Base-by-base conservation (phyloP, 257 asterid species). In the Nicotiana sylvestris region DNA sequence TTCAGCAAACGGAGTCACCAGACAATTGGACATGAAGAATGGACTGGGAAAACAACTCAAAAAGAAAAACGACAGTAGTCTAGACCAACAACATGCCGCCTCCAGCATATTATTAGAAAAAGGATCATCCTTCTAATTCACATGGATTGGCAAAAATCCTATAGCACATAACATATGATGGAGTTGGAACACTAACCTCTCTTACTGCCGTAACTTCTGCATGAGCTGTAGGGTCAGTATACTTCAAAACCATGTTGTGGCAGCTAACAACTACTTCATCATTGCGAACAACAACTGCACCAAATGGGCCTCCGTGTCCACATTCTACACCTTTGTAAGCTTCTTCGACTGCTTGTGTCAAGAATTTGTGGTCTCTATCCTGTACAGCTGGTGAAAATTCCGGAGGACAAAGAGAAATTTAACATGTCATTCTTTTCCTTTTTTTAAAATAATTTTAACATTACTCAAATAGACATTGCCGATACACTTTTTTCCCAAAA, bases 231-330 rank as follows among this genome's bases (percentile, higher is more conserved):
- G 98, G 99, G 88, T 96, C 99, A 25, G 95, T 91, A 70, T 90
- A 84, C 76, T 88, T 87, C 76, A 90, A 86, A 57, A 96, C 99
- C 94, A 96, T 83, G 89, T 96, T 96, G 87, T 94, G 99, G 87
- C 98, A 93, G 87, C 99, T 91, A 82, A 91, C 99, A 84, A 96
- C 89, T 46, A 96, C 91, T 86, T 93, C 99, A 81, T 90, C 94
- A 66, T 96, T 86, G 80, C 83, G 81, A 83, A 96, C 99, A 70
- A 96, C 93, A 76, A 96, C 98, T 58, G 99, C 99, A 82, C 99
- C 99, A 86, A 96, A 96, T 82, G 99, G 98, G 67, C 98, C 97
- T 84, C 99, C 99, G 82, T 96, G 89, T 43, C 98, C 99, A 89
- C 91, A 83, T 18, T 96, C 99, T 66, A 96, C 98, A 67, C 98